Evolutionary conservation across 805 yeast species (phyloP).

Genomic region (Isabelozyma gotoi): DNA sequence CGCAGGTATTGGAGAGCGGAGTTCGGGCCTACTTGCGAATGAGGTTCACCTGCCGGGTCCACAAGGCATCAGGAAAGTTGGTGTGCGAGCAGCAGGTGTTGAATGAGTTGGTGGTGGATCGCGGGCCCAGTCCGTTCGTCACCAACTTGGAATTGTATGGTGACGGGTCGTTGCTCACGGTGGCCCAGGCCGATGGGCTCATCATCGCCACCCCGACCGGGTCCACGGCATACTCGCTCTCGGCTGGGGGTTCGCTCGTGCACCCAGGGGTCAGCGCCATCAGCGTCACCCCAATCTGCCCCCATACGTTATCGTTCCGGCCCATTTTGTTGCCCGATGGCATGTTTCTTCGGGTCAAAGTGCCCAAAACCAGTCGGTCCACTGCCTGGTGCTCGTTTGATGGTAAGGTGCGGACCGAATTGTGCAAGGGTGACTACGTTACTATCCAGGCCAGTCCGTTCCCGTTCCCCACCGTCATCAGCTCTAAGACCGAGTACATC

Average conservation of each 20-base stretch:
- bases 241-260: slow-evolving; percentile 94
- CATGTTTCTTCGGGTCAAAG: slow-evolving; percentile 80
- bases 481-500: slow-evolving; percentile 72
- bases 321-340: slow-evolving; percentile 92
- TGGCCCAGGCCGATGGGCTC: slow-evolving; percentile 92
- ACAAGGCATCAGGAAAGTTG: slow-evolving; percentile 49
- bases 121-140: slow-evolving; percentile 93
- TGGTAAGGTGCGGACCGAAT: slow-evolving; percentile 84
- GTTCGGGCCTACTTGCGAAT: slow-evolving; percentile 76
- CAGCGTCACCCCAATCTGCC: slow-evolving; percentile 93
- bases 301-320: slow-evolving; percentile 89
- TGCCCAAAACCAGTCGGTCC: slow-evolving; percentile 74
- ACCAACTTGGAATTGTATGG: slow-evolving; percentile 89
- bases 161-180: slow-evolving; percentile 78
- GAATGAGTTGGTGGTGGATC: slow-evolving; percentile 85
- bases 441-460: slow-evolving; percentile 81
- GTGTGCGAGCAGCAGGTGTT: slow-evolving; percentile 73
- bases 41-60: slow-evolving; percentile 83
- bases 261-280: slow-evolving; percentile 94
- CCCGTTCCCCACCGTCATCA: slow-evolving; percentile 90
- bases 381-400: slow-evolving; percentile 98
- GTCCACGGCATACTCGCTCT: slow-evolving; percentile 90
- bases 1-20: slow-evolving; percentile 63
- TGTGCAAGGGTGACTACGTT: slow-evolving; percentile 80
- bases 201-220: slow-evolving; percentile 95